Evolutionary conservation across 2,329 filamentous ascomycete species (phyloP), one percentile per base, ranked within the genome.

Genomic region (Colletotrichum shisoi): DNA sequence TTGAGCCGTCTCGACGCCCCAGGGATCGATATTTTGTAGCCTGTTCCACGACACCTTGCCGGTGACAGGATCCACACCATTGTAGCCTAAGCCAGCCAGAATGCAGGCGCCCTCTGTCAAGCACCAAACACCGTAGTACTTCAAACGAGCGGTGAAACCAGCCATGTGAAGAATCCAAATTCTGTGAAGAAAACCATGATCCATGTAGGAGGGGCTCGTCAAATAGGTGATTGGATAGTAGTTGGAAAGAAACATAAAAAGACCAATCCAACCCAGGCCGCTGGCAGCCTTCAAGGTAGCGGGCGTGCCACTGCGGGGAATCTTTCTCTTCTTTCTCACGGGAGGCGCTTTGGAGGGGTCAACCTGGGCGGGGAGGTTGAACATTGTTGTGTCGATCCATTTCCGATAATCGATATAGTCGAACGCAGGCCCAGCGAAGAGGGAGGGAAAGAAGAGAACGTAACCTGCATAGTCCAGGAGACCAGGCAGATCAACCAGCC

Each of bases 61-160:
- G 0, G 92, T 94, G 62, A 87, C 86, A 3, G 91, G 87, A 74
- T 99, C 93, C 19, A 99, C 84, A 39, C 95, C 94, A 74, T 97
- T 97, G 80, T 95, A 99, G 49, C 95, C 95, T 71, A 99, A 87
- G 5, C 95, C 95, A 9, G 93, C 90, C 19, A 99, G 86, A 70
- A 99, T 97, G 75, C 95, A 99, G 19, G 94, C 89, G 19, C 95
- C 95, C 78, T 99, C 95, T 0, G 94, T 94, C 72, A 99, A 79
- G 45, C 88, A 89, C 95, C 95, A 99, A 4, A 97, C 93, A 42
- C 93, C 95, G 74, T 99, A 99, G 80, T 97, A 99, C 80, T 99
- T 99, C 73, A 92, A 87, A 24, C 95, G 89, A 5, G 91, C 85
- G 1, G 91, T 91, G 51, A 98, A 84, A 61, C 90, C 92, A 57